Evolutionary conservation across 164 flowering plant species (phyloP), one percentile per base, ranked within the genome.

Genomic region (Magnolia officinalis): DNA sequence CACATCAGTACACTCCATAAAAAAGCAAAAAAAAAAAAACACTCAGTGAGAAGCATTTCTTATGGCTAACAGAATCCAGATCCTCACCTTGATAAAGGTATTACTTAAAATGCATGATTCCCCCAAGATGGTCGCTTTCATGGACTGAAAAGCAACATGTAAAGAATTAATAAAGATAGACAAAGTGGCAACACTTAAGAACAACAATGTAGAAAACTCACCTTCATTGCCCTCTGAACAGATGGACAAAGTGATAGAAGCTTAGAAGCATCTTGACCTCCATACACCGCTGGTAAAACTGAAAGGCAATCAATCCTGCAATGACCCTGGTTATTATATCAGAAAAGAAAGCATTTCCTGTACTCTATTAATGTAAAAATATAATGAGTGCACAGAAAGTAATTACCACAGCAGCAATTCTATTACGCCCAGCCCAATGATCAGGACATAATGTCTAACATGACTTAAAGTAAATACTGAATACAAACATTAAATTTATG

Each of bases 301-400:
- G 98, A 83, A 74, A 94, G 95, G 67, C 93, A 86, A 80, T 92
- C 94, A 78, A 92, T 85, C 98, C 99, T 96, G 92, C 77, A 86
- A 29, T 18, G 3, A 31, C 64, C 73, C 76, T 64, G 80, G 16
- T 31, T 13, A 24, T 8, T n/a, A 77, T 9, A 70, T 51, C 37
- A 80, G 67, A 20, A 67, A 77, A 74, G 8, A 70, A 58, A 70
- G 37, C 7, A 50, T 9, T 21, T 37, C 45, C 19, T 63, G 20
- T 19, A 4, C 9, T 21, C 65, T 18, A 63, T 21, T 18, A n/a
- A 63, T 7, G 7, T 63, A 63, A 63, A 3, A 63, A 3, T 21
- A 18, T 63, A n/a, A 63, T n/a, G 21, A 63, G 19, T 63, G 21
- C 65, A 63, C 19, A 63, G 65, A 7, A 63, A 8, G 21, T 1